Evolutionary conservation across 495 filamentous ascomycete species (phyloP).

Genomic region (Cairneyella variabilis): DNA sequence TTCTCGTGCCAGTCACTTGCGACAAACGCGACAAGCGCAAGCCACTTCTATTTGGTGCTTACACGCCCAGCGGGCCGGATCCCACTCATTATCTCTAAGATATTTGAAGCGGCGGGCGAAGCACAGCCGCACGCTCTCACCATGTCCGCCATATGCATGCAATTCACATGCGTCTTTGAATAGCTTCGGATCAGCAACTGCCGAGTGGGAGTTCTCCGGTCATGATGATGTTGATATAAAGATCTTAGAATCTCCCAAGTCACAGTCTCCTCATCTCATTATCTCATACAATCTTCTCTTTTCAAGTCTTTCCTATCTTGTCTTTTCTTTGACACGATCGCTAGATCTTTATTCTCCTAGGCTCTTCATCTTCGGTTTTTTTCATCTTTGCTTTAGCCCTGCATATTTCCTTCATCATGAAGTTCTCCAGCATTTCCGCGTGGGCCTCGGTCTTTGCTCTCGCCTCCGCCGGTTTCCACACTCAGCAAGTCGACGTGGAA

Average conservation of each 20-base stretch:
- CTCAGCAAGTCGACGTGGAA: not conserved
- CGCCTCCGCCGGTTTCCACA: conserved; percentile 4
- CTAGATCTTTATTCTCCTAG: not conserved
- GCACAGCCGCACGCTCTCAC: not conserved
- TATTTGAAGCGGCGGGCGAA: too few species aligned
- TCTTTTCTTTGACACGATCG: conserved; percentile 13
- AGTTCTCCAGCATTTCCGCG: conserved; percentile 15
- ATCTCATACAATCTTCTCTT: not conserved
- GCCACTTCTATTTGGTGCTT: not conserved
- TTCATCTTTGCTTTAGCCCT: not conserved
- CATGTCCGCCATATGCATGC: too few species aligned
- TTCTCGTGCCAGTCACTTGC: not conserved
- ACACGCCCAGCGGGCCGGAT: not conserved
- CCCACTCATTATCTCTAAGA: not conserved
- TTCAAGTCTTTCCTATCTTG: conserved; percentile 4
- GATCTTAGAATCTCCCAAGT: not conserved
- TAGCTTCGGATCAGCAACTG: too few species aligned
- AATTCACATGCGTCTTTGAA: too few species aligned
- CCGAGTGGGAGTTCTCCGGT: too few species aligned
- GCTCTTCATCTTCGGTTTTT: not conserved
- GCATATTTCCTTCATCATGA: conserved; percentile 12
- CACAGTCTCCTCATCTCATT: conserved; percentile 4
- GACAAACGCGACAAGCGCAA: not conserved
- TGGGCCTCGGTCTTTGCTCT: conserved; percentile 4
- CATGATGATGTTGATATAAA: too few species aligned